A percentile compares a stretch with the other conserved stretches of the same genome.
phyloP scores from a whole-genome alignment of 495 filamentous ascomycete species.

The Trichoderma virens region DNA sequence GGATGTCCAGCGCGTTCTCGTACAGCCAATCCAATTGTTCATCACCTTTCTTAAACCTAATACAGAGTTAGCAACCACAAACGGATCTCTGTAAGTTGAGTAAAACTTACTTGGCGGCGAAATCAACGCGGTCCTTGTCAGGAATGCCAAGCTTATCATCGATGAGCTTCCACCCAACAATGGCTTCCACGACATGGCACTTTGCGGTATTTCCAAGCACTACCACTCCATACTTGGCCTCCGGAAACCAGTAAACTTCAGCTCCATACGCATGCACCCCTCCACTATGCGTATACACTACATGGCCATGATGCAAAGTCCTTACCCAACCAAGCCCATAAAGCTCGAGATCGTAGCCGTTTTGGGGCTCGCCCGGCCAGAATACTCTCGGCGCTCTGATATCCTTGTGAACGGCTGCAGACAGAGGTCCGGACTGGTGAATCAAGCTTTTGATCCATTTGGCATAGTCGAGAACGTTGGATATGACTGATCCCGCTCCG shows the following conservation, averaged over 20 bases:
- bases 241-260: constrained; percentile 39
- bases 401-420: constrained; percentile 27
- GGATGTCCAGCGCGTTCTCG: constrained; percentile 18
- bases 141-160: constrained; percentile 31
- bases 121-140: constrained; percentile 23
- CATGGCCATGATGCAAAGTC: constrained; percentile 34
- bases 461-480: constrained; percentile 45
- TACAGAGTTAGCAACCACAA: not conserved
- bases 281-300: constrained; percentile 36
- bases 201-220: constrained; percentile 38
- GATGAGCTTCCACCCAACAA: constrained; percentile 32
- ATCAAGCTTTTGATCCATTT: constrained; percentile 37
- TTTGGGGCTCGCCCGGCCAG: constrained; percentile 11
- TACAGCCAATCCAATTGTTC: constrained; percentile 12
- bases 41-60: not conserved
- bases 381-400: constrained; percentile 31
- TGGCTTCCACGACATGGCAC: constrained; percentile 20
- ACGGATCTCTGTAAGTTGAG: not conserved
- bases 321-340: constrained; percentile 43
- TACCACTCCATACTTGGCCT: constrained; percentile 35
- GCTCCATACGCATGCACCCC: constrained; percentile 39
- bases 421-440: constrained; percentile 22
- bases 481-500: constrained; percentile 45
- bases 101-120: constrained; percentile 20
- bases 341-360: constrained; percentile 19